phyloP scores from a whole-genome alignment of 202 grass and related monocot species.

The Eragrostis tef region DNA sequence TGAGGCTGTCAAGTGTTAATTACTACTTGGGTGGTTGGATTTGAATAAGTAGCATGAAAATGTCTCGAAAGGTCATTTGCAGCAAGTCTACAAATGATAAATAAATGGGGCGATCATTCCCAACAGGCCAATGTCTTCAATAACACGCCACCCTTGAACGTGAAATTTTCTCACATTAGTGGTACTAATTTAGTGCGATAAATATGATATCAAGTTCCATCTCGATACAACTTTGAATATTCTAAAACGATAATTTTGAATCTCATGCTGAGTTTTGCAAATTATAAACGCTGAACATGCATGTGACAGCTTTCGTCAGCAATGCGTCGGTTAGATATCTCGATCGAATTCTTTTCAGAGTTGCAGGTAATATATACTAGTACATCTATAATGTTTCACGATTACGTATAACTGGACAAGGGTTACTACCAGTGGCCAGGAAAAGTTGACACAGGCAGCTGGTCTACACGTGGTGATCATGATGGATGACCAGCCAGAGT shows the following conservation, averaged over 20 bases:
- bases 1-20: neutral
- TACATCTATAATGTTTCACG: neutral
- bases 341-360: neutral
- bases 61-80: constrained; percentile 8
- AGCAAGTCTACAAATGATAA: neutral
- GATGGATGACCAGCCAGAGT: constrained; percentile 25
- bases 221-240: neutral
- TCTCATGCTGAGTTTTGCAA: neutral
- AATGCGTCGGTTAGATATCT: too few relatives aligned
- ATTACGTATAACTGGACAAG: neutral
- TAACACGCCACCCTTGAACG: neutral
- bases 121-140: too few relatives aligned
- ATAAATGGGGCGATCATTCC: neutral
- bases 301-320: neutral
- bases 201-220: neutral
- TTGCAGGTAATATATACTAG: neutral
- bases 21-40: neutral
- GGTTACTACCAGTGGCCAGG: neutral
- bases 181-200: neutral
- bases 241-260: neutral
- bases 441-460: neutral
- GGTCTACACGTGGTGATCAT: constrained; percentile 33
- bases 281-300: neutral
- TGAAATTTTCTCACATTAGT: neutral
- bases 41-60: neutral